Conservation (phyloP, 2,329 filamentous ascomycete species). For the Lasiodiplodia gonubiensis region DNA sequence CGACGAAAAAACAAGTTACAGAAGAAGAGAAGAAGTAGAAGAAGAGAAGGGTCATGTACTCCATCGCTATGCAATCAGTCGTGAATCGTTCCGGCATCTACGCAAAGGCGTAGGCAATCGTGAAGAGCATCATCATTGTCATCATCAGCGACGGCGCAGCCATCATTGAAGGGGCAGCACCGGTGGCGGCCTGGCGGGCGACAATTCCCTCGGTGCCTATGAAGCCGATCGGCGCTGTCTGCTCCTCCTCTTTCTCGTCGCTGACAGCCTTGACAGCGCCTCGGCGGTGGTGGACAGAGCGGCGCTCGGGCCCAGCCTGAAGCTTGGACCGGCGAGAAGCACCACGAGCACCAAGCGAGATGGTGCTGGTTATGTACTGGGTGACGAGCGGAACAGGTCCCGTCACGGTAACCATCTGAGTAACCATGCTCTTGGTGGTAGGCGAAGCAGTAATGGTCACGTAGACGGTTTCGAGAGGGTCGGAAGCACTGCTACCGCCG, state of each 20-base stretch:
- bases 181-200: background rate
- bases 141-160: constrained; percentile 24
- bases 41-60: constrained; percentile 7
- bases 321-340: constrained; percentile 5
- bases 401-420: constrained; percentile 18
- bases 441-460: constrained; percentile 21
- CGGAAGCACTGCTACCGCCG: background rate
- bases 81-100: constrained; percentile 21
- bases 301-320: constrained; percentile 5
- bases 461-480: constrained; percentile 13
- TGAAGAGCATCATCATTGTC: constrained; percentile 12
- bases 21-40: constrained; percentile 2
- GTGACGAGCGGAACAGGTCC: constrained; percentile 6
- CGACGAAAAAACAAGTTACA: constrained; percentile 20
- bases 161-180: constrained; percentile 13
- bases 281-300: constrained; percentile 12
- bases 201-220: constrained; percentile 4
- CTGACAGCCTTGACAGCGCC: background rate
- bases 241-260: background rate
- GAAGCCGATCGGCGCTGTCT: background rate
- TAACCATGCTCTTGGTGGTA: constrained; percentile 1
- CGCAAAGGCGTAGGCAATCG: constrained; percentile 19
- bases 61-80: constrained; percentile 27
- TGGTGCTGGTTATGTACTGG: constrained; percentile 17
- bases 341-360: background rate